Evolutionary conservation across 1,284 basidiomycete species (phyloP), one percentile per base, ranked within the genome.

Genomic region (Porogramme epimiltina): DNA sequence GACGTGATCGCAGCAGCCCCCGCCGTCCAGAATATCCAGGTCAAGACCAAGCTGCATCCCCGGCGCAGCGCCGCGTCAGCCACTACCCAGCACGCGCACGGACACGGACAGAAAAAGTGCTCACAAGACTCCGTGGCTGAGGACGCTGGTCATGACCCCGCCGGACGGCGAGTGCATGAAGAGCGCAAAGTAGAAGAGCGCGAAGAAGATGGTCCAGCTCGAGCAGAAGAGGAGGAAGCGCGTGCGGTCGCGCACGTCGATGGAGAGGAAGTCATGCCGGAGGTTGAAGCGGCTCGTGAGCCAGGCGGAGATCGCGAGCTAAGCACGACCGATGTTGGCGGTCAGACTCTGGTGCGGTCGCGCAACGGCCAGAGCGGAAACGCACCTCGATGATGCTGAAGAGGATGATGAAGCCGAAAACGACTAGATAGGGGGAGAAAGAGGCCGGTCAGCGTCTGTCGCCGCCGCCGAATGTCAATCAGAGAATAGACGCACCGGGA

Each of bases 221-320:
- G 84, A 84, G 19, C 74, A 65, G 71, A 91, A 91, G 20, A 89
- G 74, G 47, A 87, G 70, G 70, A 82, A 89, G 42, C 80, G 76
- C 8, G 84, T 79, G 36, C 85, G 77, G 63, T 85, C 82, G 43
- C 79, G 79, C 55, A 85, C 79, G 31, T 74, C 66, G 18, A 58
- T 58, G 50, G 62, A 77, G 51, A 72, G 73, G 65, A 73, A 81
- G 71, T 87, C 79, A 68, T 82, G 74, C 57, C 78, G 70, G 26
- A 61, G 46, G 65, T 84, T 80, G 70, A 79, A 90, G 46, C 71
- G 74, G 10, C 82, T 70, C 11, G 76, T 76, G 37, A 91, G 76
- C 81, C 85, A 91, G 23, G 87, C 81, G 4, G 87, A 77, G 54
- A 89, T 79, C 18, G 81, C 70, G 55, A 89, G 74, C 85, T 88